These are phyloP conservation scores for Aspergillus novoparasiticus DNA, from an alignment of 2,329 filamentous ascomycete species.

Conservation along the genomic window DNA sequence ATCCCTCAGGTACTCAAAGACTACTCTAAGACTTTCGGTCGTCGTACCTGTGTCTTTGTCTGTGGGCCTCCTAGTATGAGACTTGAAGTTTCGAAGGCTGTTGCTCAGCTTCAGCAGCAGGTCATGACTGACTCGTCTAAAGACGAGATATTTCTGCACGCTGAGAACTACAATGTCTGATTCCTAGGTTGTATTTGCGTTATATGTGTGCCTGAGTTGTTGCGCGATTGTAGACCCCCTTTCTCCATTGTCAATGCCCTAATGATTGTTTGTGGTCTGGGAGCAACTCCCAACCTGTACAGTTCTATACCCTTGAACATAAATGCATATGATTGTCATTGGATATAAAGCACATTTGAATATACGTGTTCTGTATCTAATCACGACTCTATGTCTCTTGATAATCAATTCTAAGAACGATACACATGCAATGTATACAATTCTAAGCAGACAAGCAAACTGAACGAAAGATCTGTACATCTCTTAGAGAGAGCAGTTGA, in stretches of 20 bases:
- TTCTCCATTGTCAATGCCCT: not conserved
- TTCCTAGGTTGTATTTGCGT: constrained; percentile 1
- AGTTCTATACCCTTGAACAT: constrained; percentile 5
- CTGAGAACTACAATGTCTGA: constrained; percentile 90
- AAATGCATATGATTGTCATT: constrained; percentile 9
- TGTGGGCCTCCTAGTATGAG: constrained; percentile 88
- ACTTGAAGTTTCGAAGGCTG: constrained; percentile 81
- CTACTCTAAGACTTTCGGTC: constrained; percentile 78
- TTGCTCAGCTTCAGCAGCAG: constrained; percentile 77
- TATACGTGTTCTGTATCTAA: not conserved
- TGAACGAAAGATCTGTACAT: not conserved
- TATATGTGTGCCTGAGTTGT: constrained; percentile 1
- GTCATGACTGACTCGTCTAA: constrained; percentile 77
- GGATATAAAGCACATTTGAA: constrained; percentile 5
- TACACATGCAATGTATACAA: constrained; percentile 3
- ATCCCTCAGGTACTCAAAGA: constrained; percentile 84
- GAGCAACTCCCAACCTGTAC: not conserved
- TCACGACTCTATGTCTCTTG: not conserved
- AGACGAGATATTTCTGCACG: constrained; percentile 92
- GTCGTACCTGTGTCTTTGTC: constrained; percentile 85
- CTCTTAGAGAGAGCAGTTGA: constrained; percentile 2
- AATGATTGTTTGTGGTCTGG: constrained; percentile 1
- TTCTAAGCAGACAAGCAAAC: constrained; percentile 1
- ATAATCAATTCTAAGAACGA: not conserved
- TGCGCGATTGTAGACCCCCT: not conserved